These are phyloP conservation scores for Melastoma candidum DNA, from an alignment of 441 rosid genomes.

Conservation along the genomic window DNA sequence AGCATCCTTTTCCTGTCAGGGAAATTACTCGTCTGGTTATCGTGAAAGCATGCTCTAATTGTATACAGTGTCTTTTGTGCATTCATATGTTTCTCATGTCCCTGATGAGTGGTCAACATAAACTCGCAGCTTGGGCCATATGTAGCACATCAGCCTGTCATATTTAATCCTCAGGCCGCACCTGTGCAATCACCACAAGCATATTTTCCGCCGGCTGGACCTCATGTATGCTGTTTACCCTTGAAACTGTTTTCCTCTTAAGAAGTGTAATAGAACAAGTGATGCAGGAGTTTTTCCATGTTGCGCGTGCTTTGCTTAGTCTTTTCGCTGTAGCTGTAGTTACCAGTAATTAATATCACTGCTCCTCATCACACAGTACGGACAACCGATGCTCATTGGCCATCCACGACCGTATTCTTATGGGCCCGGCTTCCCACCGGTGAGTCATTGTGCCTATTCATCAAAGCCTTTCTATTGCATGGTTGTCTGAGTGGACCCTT, in stretches of 20 bases:
- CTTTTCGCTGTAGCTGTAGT: not conserved
- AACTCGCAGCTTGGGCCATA: constrained; percentile 54
- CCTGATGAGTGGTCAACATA: constrained; percentile 6
- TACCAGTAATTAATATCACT: constrained; percentile 4
- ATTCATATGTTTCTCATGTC: constrained; percentile 1
- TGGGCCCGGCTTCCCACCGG: constrained; percentile 64
- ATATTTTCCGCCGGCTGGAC: constrained; percentile 66
- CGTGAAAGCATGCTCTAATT: no score
- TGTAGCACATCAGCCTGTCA: constrained; percentile 59
- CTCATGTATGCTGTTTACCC: constrained; percentile 39
- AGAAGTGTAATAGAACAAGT: not conserved
- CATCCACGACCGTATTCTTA: constrained; percentile 63
- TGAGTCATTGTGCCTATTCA: constrained; percentile 25
- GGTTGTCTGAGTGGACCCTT: not conserved
- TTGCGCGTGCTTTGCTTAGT: no score
- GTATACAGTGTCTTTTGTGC: not conserved
- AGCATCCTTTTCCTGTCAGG: no score
- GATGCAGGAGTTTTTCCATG: not conserved
- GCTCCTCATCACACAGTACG: constrained; percentile 36
- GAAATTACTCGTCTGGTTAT: no score
- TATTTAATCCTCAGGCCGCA: constrained; percentile 54
- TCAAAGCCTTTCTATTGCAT: not conserved
- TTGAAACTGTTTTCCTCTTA: not conserved
- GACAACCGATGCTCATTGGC: constrained; percentile 57
- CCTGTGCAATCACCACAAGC: constrained; percentile 50